Base-by-base conservation (phyloP, 257 asterid species). In the Rehmannia glutinosa region DNA sequence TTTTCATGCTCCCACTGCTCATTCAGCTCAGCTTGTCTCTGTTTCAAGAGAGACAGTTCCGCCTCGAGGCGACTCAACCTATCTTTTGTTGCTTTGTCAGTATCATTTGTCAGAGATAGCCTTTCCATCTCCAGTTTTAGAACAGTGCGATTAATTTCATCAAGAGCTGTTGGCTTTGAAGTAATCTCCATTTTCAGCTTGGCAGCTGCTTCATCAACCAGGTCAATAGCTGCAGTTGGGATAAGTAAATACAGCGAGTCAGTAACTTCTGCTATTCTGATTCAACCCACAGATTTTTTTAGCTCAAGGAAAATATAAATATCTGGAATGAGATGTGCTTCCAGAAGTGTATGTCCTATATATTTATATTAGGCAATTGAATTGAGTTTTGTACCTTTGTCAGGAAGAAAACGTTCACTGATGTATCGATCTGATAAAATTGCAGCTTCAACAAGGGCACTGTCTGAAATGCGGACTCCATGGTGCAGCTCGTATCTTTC, bases 181-280 rank as follows among this genome's bases (percentile, higher is more conserved):
- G 98, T 92, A 17, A 92, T 92, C 83, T 92, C 98, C 98, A 92
- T 92, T 83, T 92, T 92, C 81, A 92, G 75, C 73, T 89, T 92
- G 45, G 98, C 98, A 66, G 98, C 98, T 32, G 98, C 96, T 83
- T 92, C 98, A 62, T 92, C 98, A 12, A 92, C 98, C 41, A 92
- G 80, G 77, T 92, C 98, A 74, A 92, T 92, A 58, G 97, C 98
- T 92, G 95, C 78, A 78, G 60, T 73, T 36, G 21, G 66, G 67
- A 70, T 33, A 70, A 66, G 47, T 13, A n/a, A 36, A 74, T 20
- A 68, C 38, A 64, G 64, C 4, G 2, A 52, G 52, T 61, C 46
- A 19, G 23, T 16, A n/a, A 38, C 20, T 16, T 43, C 27, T 20
- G 19, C 20, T 2, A 39, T 25, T 11, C 15, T 25, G 8, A 19